A percentile compares a stretch with the other conserved stretches of the same genome.
Conservation (phyloP, 1,284 basidiomycete genomes). For the Boletus coffeatus region DNA sequence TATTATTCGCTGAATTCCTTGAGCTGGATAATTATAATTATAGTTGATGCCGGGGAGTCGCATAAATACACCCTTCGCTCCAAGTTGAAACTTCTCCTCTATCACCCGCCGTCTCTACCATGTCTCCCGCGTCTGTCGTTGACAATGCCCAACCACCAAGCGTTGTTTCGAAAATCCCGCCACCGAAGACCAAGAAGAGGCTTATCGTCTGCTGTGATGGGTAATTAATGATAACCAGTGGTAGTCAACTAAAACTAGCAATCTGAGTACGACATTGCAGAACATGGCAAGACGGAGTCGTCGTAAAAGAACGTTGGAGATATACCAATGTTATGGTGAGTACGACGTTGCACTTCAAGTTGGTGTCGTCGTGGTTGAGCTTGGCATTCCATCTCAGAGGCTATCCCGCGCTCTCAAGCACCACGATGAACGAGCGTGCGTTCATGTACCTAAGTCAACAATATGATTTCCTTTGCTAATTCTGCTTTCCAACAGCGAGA, state of each 20-base stretch:
- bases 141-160: background rate
- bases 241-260: background rate
- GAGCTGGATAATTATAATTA: background rate
- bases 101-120: slow-evolving; percentile 2
- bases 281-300: slow-evolving; percentile 41
- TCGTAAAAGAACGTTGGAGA: slow-evolving; percentile 42
- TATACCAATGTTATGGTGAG: slow-evolving; percentile 63
- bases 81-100: background rate
- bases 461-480: background rate
- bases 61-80: slow-evolving; percentile 18
- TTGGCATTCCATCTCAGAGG: slow-evolving; percentile 43
- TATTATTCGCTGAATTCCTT: background rate
- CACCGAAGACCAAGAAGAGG: slow-evolving; percentile 32
- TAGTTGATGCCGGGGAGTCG: slow-evolving; percentile 1
- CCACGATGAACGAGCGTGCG: slow-evolving; percentile 48
- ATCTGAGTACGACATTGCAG: slow-evolving; percentile 11
- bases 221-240: slow-evolving; percentile 31
- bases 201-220: slow-evolving; percentile 70
- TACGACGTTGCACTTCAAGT: slow-evolving; percentile 1
- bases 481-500: slow-evolving; percentile 27
- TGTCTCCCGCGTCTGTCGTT: slow-evolving; percentile 11
- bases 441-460: background rate
- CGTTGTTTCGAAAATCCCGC: background rate
- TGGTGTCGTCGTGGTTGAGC: background rate
- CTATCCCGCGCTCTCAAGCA: slow-evolving; percentile 42